Evolutionary conservation across 2,329 filamentous ascomycete genomes (phyloP).

Genomic region (Falciphora oryzae): DNA sequence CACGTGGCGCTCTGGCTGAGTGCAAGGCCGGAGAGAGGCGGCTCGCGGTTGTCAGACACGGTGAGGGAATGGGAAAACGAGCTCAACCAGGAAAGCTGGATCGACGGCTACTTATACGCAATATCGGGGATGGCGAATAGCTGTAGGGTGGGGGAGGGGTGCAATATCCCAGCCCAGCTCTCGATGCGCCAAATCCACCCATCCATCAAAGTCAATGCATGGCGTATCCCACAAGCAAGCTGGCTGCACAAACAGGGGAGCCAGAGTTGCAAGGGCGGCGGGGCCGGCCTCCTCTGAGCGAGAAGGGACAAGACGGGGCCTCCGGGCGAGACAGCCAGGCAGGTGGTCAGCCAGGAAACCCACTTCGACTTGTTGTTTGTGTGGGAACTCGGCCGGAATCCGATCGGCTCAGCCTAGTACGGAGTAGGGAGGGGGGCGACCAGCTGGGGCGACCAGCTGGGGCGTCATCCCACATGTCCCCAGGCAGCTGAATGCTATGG

Average conservation of each 20-base stretch:
- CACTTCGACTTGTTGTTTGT: too few species aligned
- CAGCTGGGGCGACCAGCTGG: neutral
- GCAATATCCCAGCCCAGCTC: neutral
- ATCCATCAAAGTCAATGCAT: neutral
- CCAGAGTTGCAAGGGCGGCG: neutral
- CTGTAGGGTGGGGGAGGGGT: neutral
- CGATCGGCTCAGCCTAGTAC: neutral
- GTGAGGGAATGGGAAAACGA: neutral
- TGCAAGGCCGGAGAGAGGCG: neutral
- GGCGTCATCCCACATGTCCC: neutral
- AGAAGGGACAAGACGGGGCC: neutral
- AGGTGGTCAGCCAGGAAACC: too few species aligned
- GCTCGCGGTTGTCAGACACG: neutral
- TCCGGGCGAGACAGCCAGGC: too few species aligned
- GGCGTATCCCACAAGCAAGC: neutral
- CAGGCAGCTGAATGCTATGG: neutral
- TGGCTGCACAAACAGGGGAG: neutral
- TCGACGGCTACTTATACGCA: neutral
- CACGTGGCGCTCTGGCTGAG: neutral
- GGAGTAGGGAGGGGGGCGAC: neutral
- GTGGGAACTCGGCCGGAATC: too few species aligned
- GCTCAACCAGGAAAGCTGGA: neutral
- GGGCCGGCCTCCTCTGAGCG: neutral
- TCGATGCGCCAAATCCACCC: neutral
- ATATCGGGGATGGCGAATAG: neutral